Conservation (phyloP, 305 asterid species). For the Fraxinus sp. region DNA sequence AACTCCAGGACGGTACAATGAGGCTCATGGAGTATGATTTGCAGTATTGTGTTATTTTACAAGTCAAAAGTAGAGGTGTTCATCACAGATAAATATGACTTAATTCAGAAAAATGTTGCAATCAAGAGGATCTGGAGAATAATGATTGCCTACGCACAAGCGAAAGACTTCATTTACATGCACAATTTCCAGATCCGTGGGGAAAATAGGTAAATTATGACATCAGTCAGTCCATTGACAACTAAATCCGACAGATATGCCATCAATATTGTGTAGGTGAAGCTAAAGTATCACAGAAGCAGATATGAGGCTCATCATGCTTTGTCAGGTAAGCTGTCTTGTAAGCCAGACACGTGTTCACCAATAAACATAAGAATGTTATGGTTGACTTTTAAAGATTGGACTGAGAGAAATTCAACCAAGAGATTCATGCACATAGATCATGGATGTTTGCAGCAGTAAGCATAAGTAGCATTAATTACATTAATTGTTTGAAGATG, state of each 20-base stretch:
- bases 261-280: neutral
- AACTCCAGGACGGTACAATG: neutral
- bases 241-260: neutral
- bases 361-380: neutral
- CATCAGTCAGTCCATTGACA: neutral
- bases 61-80: neutral
- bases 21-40: neutral
- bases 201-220: neutral
- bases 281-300: neutral
- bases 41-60: neutral
- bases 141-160: neutral
- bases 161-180: neutral
- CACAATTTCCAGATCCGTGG: neutral
- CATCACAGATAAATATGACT: neutral
- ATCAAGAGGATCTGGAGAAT: neutral
- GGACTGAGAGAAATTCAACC: neutral
- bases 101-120: neutral
- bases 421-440: neutral
- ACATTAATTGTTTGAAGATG: neutral
- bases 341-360: neutral
- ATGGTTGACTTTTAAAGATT: neutral
- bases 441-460: neutral
- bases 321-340: neutral
- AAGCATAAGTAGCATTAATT: neutral
- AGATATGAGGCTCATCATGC: neutral